Percentiles rank a stretch among this genome's conserved stretches.
These are phyloP conservation scores for Gossypium herbaceum DNA, from an alignment of 345 rosid species.

Conservation along the genomic window DNA sequence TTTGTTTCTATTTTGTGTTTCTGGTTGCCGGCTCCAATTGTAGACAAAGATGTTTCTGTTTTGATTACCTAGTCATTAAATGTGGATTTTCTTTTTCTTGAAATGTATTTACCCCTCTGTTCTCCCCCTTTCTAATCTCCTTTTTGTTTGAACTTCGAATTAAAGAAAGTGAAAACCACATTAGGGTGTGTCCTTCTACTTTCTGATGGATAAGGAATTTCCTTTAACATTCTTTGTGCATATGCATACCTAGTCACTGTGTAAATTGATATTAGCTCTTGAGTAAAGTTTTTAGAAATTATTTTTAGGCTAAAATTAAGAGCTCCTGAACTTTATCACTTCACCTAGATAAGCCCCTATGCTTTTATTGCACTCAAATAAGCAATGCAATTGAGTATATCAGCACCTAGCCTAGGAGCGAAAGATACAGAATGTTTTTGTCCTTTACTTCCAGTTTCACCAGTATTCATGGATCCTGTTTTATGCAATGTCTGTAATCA, in stretches of 20 bases:
- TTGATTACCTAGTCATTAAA: not conserved
- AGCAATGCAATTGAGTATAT: not conserved
- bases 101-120: not conserved
- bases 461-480: not conserved
- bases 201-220: not conserved
- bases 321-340: not conserved
- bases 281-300: not conserved
- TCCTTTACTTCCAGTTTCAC: not conserved
- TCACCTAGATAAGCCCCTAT: not conserved
- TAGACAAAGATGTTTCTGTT: not conserved
- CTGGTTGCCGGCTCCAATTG: not conserved
- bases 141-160: not conserved
- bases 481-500: not conserved
- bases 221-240: not conserved
- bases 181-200: not conserved
- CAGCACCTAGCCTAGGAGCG: not conserved
- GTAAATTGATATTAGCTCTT: constrained; percentile 1
- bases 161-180: not conserved
- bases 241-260: not conserved
- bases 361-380: not conserved
- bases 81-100: not conserved
- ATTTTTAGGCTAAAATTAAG: not conserved
- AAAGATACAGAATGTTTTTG: not conserved
- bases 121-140: not conserved
- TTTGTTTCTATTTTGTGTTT: constrained; percentile 1